Base-by-base conservation (phyloP, 1,139 yeast genomes). In the Blastobotrys aristatus region DNA sequence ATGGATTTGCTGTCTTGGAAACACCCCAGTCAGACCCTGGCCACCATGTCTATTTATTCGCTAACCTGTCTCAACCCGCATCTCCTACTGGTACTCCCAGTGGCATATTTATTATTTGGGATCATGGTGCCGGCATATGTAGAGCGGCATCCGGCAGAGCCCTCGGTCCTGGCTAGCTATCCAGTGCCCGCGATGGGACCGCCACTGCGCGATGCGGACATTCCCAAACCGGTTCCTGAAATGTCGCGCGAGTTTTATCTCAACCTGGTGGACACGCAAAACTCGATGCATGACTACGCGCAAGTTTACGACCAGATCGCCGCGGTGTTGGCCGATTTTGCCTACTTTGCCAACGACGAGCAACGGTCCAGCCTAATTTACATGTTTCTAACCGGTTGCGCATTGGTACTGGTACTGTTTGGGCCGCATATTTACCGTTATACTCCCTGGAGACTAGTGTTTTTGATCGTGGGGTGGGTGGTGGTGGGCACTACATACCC, bases 261-360 rank as follows among this genome's bases (percentile, higher is more conserved):
- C 52, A 88, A 88, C 62, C 70, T 86, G 57, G 86, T 95, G 0
- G 96, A 88, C 66, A 71, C 88, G 48, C 96, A 88, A 60, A 88
- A 88, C 63, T 83, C 81, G 57, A 83, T 85, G 88, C 64, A 81
- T n/a, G 62, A 81, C 16, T 86, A 82, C 59, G 79, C 84, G 10
- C 64, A 69, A n/a, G 66, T 72, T 0, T 87, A 82, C 72, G 94
- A 88, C 64, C 70, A 72, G 31, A 50, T 77, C 4, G 68, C 73
- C 21, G 67, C 73, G 61, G 51, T 77, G 43, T 70, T 85, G 24
- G 66, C 70, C 24, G 79, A 78, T 52, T 80, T 82, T 61, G 78
- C 85, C 1, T 83, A 76, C 61, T 88, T 82, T 62, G 73, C 74
- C 51, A 79, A 83, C 60, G 90, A 83, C 57, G 74, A 77, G 42